These are phyloP conservation scores for Termitomyces sp. DNA, from an alignment of 768 basidiomycete genomes.

Conservation along the genomic window DNA sequence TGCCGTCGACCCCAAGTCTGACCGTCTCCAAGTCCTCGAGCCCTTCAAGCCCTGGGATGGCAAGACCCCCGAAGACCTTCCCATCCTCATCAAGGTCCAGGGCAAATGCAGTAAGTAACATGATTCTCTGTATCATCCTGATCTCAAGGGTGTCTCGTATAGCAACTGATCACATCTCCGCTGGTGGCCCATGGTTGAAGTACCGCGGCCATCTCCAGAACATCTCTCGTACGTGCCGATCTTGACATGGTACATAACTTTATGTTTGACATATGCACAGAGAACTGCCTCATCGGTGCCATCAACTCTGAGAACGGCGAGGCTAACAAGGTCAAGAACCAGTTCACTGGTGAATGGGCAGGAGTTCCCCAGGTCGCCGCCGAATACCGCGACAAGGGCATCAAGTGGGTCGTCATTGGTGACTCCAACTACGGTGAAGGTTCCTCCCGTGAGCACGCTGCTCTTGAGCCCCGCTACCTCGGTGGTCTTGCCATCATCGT, in stretches of 20 bases:
- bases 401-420: conserved; percentile 98
- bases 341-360: conserved; percentile 79
- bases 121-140: neutral
- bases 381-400: conserved; percentile 81
- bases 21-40: conserved; percentile 85
- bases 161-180: conserved; percentile 93
- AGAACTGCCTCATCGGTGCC: conserved; percentile 97
- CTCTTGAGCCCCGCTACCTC: conserved; percentile 91
- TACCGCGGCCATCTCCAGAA: conserved; percentile 99
- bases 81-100: conserved; percentile 95
- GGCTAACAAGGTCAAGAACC: conserved; percentile 94
- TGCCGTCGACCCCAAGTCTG: conserved; percentile 76
- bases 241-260: conserved; percentile 5
- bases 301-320: conserved; percentile 94
- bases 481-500: conserved; percentile 95
- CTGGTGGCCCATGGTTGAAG: conserved; percentile 99
- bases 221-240: conserved; percentile 71
- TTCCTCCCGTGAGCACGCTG: conserved; percentile 96
- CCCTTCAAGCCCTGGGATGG: conserved; percentile 94
- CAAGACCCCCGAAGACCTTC: conserved; percentile 83
- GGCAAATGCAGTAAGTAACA: conserved; percentile 91
- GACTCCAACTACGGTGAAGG: conserved; percentile 97
- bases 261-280: conserved; percentile 25
- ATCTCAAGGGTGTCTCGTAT: neutral
- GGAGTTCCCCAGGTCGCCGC: conserved; percentile 83